Conservation (phyloP, 2,329 filamentous ascomycete species). For the Beauveria caledonica region DNA sequence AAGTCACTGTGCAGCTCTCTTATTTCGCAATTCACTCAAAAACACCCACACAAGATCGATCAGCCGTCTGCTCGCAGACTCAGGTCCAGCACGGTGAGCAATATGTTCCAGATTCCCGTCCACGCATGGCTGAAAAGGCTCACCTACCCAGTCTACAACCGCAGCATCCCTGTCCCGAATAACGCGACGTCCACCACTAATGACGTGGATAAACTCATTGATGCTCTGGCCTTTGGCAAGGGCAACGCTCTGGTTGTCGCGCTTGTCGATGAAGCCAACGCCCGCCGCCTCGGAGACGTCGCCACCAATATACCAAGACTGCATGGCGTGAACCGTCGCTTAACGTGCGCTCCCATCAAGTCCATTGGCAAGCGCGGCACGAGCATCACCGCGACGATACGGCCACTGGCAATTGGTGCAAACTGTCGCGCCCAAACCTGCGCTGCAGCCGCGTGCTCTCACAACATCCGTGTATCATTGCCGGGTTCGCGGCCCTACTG, state of each 20-base stretch:
- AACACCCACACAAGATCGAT: constrained; percentile 10
- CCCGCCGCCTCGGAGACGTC: constrained; percentile 13
- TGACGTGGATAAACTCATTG: constrained; percentile 17
- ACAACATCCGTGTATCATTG: constrained; percentile 23
- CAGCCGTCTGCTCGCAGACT: constrained; percentile 12
- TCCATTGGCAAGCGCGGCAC: constrained; percentile 7
- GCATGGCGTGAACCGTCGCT: constrained; percentile 21
- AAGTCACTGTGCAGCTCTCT: constrained; percentile 17
- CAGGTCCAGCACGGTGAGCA: constrained; percentile 12
- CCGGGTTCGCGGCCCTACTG: constrained; percentile 20
- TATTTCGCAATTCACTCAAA: constrained; percentile 13
- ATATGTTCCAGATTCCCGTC: constrained; percentile 15
- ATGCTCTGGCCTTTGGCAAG: constrained; percentile 14
- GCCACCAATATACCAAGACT: constrained; percentile 18
- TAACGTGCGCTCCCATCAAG: constrained; percentile 16
- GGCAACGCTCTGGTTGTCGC: constrained; percentile 11
- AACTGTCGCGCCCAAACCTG: constrained; percentile 20
- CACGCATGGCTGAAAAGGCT: constrained; percentile 17
- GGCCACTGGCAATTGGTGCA: constrained; percentile 17
- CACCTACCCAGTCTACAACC: constrained; percentile 15
- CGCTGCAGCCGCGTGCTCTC: constrained; percentile 22
- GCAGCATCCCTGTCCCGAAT: constrained; percentile 12
- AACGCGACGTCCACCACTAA: constrained; percentile 9
- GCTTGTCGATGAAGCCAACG: constrained; percentile 14
- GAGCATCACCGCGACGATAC: constrained; percentile 12